These are phyloP conservation scores for Camellia oleifera DNA, from an alignment of 179 eudicot species.

Conservation along the genomic window DNA sequence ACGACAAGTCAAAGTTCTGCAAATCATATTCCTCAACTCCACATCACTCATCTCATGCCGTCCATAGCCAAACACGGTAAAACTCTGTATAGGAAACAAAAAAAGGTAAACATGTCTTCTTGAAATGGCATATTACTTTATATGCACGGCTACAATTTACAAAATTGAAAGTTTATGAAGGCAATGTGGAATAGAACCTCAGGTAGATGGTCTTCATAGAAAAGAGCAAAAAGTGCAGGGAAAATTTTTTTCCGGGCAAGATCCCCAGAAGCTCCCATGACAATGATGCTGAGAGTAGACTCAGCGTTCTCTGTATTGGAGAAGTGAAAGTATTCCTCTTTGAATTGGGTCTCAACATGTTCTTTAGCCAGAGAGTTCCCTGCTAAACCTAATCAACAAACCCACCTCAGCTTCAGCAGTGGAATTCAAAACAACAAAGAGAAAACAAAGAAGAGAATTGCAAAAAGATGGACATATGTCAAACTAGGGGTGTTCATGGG, in stretches of 20 bases:
- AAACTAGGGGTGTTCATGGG: no score
- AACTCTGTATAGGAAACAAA: slow-evolving; percentile 40
- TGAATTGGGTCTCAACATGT: slow-evolving; percentile 3
- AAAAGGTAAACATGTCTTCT: no score
- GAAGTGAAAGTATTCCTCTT: no score
- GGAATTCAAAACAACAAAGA: background rate
- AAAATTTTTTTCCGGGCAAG: slow-evolving; percentile 88
- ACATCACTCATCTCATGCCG: slow-evolving; percentile 65
- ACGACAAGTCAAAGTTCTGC: slow-evolving; percentile 72
- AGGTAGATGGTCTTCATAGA: slow-evolving; percentile 62
- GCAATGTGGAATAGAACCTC: slow-evolving; percentile 37
- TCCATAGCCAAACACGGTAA: slow-evolving; percentile 67
- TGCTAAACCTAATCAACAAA: slow-evolving; percentile 36
- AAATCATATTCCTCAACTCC: slow-evolving; percentile 64
- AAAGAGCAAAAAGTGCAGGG: slow-evolving; percentile 88
- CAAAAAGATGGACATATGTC: no score
- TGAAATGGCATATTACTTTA: no score
- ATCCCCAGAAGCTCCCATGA: slow-evolving; percentile 92
- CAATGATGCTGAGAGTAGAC: slow-evolving; percentile 62
- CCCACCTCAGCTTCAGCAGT: slow-evolving; percentile 11
- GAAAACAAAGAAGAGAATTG: background rate
- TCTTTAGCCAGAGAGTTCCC: slow-evolving; percentile 36
- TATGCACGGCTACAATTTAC: no score
- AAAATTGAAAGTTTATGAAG: background rate
- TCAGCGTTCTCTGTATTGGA: slow-evolving; percentile 25